Base-by-base conservation (phyloP, 169 alveolate species). In the Plasmodium inui region DNA sequence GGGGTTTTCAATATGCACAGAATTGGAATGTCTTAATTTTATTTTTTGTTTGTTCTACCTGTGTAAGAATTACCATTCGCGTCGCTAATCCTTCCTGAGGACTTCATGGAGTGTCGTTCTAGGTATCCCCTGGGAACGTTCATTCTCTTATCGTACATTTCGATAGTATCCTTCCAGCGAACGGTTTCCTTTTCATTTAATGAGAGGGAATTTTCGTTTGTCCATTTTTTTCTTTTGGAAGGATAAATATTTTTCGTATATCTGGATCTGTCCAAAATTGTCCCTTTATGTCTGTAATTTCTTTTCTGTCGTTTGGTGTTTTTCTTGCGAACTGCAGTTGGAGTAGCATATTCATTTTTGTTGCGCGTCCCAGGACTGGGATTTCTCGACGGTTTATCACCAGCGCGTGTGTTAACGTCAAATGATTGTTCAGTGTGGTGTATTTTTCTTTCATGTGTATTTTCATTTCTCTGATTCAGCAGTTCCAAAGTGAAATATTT, bases 161-260 rank as follows among this genome's bases (percentile, higher is more conserved):
- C 76, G 30, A 2, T 19, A 4, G 34, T 67, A 67, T 22, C 76
- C 8, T 28, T 22, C 76, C 76, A 67, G 17, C 37, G 76, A 22
- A 22, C 34, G 7, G 30, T 67, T 67, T 67, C 22, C 34, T 22
- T 67, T 67, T 67, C 39, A 67, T 19, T 9, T 67, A 44, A 76
- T 32, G 57, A 37, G 53, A n/a, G 34, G 12, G 57, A 0, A 53
- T 82, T 82, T 82, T 82, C 89, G 7, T 82, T 82, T 14, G 55
- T 82, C 71, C 34, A 82, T 28, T 53, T 28, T 82, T 82, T 82
- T 19, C 78, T 50, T 55, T 82, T 82, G 22, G 89, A 32, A 55
- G 22, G 41, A 57, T 82, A 57, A 53, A 22, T 4, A 82, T 55
- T 82, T 19, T 32, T 32, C 41, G 19, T 82, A 26, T 26, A 30